These are phyloP conservation scores for Ambrosiella cleistominuta DNA, from an alignment of 2,329 filamentous ascomycete genomes.

Conservation along the genomic window DNA sequence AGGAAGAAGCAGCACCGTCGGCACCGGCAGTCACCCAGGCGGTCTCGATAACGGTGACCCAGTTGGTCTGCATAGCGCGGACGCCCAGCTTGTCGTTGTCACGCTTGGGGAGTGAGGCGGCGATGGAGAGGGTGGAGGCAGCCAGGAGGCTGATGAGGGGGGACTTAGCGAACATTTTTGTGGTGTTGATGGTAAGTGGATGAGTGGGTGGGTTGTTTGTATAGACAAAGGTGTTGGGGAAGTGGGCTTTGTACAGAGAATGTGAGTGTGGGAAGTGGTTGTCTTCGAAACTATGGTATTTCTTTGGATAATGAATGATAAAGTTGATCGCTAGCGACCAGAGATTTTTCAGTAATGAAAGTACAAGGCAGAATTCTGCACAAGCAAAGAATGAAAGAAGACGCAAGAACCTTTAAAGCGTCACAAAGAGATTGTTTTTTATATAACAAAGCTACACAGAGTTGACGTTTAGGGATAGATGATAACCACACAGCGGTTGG, in stretches of 20 bases:
- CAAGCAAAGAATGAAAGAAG: conserved; percentile 2
- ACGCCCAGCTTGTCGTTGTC: conserved; percentile 16
- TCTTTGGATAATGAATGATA: conserved; percentile 3
- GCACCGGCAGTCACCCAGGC: conserved; percentile 22
- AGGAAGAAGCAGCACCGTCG: conserved; percentile 10
- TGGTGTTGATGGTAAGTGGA: conserved; percentile 8
- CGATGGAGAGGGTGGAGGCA: conserved; percentile 26
- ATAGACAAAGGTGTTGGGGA: neutral
- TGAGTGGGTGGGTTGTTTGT: conserved; percentile 9
- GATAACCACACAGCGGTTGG: conserved; percentile 12
- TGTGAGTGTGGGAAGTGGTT: neutral
- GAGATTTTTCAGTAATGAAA: neutral
- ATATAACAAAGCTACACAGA: conserved; percentile 3
- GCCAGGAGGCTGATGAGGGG: conserved; percentile 23
- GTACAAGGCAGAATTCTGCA: neutral
- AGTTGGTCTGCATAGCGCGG: conserved; percentile 21
- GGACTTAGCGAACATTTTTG: conserved; percentile 26
- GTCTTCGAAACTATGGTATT: neutral
- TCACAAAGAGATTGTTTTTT: no score
- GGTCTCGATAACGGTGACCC: conserved; percentile 25
- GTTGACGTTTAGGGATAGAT: conserved; percentile 12
- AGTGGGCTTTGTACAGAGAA: neutral
- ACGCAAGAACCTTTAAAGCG: neutral
- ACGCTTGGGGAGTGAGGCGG: conserved; percentile 25
- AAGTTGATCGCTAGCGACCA: conserved; percentile 9